Percentiles rank a stretch among this genome's conserved stretches.
phyloP scores from a whole-genome alignment of 768 basidiomycete species.

The Hirschioporus abietinus region DNA sequence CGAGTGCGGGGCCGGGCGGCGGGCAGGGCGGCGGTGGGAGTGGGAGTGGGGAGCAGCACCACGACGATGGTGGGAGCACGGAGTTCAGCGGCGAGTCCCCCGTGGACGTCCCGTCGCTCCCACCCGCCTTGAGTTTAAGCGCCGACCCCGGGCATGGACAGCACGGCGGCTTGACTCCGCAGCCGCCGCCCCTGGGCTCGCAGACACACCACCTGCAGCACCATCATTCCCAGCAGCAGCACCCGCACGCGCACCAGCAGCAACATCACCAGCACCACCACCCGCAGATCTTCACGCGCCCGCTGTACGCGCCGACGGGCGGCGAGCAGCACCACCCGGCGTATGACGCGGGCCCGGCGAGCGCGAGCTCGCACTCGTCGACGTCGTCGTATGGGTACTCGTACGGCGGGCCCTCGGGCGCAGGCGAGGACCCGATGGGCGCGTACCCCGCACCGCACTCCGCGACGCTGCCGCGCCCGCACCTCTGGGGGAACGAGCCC shows the following conservation, averaged over 20 bases:
- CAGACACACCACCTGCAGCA: not conserved
- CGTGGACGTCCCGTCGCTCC: slow-evolving; percentile 27
- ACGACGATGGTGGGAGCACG: slow-evolving; percentile 18
- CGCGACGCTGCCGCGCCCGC: not conserved
- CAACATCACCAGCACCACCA: not conserved
- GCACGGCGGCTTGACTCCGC: not conserved
- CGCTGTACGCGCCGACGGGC: not conserved
- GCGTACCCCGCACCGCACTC: not conserved
- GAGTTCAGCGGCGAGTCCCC: slow-evolving; percentile 37
- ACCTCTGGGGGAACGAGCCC: slow-evolving; percentile 1
- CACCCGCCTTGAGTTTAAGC: slow-evolving; percentile 8
- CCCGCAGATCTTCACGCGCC: slow-evolving; percentile 1
- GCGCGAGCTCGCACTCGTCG: slow-evolving; percentile 4
- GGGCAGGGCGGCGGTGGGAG: slow-evolving; percentile 17
- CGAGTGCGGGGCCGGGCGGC: not conserved
- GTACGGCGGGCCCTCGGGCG: slow-evolving; percentile 4
- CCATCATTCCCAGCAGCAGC: not conserved
- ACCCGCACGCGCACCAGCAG: not conserved
- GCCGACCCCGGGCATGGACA: not conserved
- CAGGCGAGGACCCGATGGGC: slow-evolving; percentile 3
- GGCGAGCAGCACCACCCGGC: not conserved
- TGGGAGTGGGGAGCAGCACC: slow-evolving; percentile 28
- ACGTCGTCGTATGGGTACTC: not conserved
- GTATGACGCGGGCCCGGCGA: not conserved
- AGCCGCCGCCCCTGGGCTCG: slow-evolving; percentile 4